Base-by-base conservation (phyloP, 495 filamentous ascomycete species). In the Podospora didyma region DNA sequence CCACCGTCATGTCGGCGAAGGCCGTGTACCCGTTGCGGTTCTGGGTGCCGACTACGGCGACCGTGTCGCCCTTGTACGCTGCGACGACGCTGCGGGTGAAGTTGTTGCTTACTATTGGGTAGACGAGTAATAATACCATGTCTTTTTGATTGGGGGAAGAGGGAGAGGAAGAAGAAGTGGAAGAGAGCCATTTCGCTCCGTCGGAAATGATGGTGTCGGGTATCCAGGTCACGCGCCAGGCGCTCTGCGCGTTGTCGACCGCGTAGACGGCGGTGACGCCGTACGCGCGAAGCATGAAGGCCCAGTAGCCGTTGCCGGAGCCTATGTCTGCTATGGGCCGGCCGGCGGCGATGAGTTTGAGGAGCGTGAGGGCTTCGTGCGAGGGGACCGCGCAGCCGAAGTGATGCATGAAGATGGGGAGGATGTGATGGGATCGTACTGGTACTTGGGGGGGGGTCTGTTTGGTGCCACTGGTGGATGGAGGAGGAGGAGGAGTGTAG, bases 361-460 rank as follows among this genome's bases (percentile, higher is more conserved):
- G 73, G 10, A 82, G 62, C 24, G 61, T 57, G 19, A 88, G 68
- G 1, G 74, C 71, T 51, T 84, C 79, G 70, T 82, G 80, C 19
- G 71, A 74, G 2, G 84, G 84, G 12, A 77, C 75, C 7, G 78
- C 77, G 71, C 84, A 87, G 35, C 81, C 82, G 67, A 86, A 86
- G 66, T 87, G 84, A 68, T 87, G 84, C 75, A 85, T 86, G 22
- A 86, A 65, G n/a, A 87, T 64, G 7, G 84, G 82, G 1, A 86
- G 73, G 2, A 85, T 67, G 59, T 80, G 81, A 60, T 87, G 83
- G 23, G 72, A 69, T 20, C 63, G 26, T 3, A 75, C 62, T 22
- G 63, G 57, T 1, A 37, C 58, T n/a, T 71, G 10, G 49, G 10
- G 45, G 17, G n/a, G n/a, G n/a, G n/a, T n/a, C n/a, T 42, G 2